phyloP scores from a whole-genome alignment of 768 basidiomycete genomes.

The Cyclocybe aegerita region DNA sequence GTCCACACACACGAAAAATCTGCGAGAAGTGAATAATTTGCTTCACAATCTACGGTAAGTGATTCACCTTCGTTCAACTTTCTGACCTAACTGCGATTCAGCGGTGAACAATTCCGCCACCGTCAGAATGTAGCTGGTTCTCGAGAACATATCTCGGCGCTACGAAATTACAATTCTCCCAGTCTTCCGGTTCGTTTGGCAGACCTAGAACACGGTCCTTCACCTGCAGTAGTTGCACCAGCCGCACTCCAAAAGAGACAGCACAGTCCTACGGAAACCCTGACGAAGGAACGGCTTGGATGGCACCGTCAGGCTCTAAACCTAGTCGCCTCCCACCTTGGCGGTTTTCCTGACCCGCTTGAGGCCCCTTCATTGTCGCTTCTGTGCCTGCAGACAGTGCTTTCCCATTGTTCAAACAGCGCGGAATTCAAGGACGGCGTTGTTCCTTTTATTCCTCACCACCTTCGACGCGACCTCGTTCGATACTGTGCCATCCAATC shows the following conservation, averaged over 20 bases:
- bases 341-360: constrained; percentile 16
- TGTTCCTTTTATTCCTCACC: constrained; percentile 51
- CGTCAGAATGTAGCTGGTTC: constrained; percentile 51
- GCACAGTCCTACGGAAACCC: background rate
- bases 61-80: background rate
- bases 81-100: constrained; percentile 21
- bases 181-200: constrained; percentile 45
- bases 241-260: background rate
- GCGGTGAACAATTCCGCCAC: constrained; percentile 74
- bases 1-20: constrained; percentile 2
- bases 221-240: constrained; percentile 2
- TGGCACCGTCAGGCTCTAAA: constrained; percentile 62
- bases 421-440: constrained; percentile 45
- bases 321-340: constrained; percentile 41
- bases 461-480: constrained; percentile 58
- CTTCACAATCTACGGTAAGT: constrained; percentile 53
- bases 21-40: constrained; percentile 38
- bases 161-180: constrained; percentile 37
- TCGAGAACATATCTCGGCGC: constrained; percentile 26
- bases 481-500: constrained; percentile 56
- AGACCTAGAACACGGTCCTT: constrained; percentile 15
- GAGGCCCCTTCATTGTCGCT: constrained; percentile 50
- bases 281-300: constrained; percentile 24
- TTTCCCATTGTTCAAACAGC: constrained; percentile 35
- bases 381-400: constrained; percentile 55